Evolutionary conservation across 176 grass and related monocot genomes (phyloP).

Genomic region (Puccinellia tenuiflora): DNA sequence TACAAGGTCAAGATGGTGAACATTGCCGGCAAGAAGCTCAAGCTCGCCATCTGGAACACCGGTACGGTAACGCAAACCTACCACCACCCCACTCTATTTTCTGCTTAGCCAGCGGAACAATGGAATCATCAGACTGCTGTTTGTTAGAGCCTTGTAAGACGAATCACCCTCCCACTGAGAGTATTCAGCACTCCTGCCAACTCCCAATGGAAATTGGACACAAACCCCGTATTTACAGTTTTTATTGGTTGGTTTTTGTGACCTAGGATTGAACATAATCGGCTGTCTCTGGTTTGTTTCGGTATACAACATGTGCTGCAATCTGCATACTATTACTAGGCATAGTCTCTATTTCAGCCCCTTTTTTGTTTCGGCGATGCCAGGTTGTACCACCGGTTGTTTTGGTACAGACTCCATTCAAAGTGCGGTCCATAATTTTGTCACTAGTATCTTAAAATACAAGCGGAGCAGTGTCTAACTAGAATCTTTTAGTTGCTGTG

Average conservation of each 20-base stretch:
- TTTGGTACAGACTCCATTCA: background rate
- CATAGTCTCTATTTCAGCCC: background rate
- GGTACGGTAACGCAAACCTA: constrained; percentile 24
- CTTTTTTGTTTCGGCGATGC: background rate
- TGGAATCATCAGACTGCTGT: background rate
- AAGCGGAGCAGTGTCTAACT: background rate
- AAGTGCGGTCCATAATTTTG: background rate
- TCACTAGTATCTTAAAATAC: too few species aligned
- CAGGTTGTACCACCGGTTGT: background rate
- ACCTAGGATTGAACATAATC: background rate
- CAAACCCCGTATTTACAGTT: background rate
- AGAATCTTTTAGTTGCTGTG: background rate
- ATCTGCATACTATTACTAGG: background rate
- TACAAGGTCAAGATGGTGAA: constrained; percentile 99
- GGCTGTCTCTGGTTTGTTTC: background rate
- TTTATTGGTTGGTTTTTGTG: background rate
- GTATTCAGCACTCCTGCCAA: background rate
- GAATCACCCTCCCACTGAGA: background rate
- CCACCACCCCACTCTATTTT: background rate
- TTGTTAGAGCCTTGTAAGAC: background rate
- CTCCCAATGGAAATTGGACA: background rate
- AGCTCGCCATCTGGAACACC: constrained; percentile 98
- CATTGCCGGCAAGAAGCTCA: constrained; percentile 84
- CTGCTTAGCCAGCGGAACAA: background rate
- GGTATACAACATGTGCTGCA: background rate